These are phyloP conservation scores for Silene vulgaris DNA, from an alignment of 179 eudicot species.

Conservation along the genomic window DNA sequence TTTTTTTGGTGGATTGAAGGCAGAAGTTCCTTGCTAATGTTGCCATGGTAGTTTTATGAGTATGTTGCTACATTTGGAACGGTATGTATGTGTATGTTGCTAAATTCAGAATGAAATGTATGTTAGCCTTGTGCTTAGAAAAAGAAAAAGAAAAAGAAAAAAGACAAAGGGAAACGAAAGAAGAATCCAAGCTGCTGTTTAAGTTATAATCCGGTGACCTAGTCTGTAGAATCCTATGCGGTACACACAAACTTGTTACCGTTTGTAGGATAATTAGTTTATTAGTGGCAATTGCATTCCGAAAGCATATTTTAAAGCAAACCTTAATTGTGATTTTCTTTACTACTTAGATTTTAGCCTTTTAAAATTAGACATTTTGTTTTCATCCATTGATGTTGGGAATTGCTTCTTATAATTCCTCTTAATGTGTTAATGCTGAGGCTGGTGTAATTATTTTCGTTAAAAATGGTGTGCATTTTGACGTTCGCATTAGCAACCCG, in stretches of 20 bases:
- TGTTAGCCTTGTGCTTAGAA: not conserved
- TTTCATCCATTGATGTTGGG: too few species aligned
- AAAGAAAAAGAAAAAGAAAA: not conserved
- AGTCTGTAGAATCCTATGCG: not conserved
- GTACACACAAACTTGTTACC: not conserved
- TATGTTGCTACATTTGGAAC: not conserved
- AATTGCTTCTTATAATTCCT: too few species aligned
- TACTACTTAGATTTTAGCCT: too few species aligned
- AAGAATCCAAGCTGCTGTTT: not conserved
- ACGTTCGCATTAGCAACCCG: too few species aligned
- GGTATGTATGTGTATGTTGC: not conserved
- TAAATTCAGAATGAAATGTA: not conserved
- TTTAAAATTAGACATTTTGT: too few species aligned
- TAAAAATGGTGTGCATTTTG: too few species aligned
- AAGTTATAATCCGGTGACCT: conserved; percentile 5
- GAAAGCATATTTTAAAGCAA: not conserved
- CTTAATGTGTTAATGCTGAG: too few species aligned
- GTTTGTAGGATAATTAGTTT: not conserved
- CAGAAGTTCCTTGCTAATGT: not conserved
- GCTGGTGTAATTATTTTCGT: too few species aligned
- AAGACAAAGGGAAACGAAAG: not conserved
- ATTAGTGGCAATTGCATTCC: not conserved
- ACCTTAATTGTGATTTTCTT: too few species aligned
- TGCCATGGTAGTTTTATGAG: not conserved
- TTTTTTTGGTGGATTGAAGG: not conserved